A percentile compares a stretch with the other conserved stretches of the same genome.
Evolutionary conservation across 768 basidiomycete species (phyloP).

Genomic region (Rhizopogon sp.): DNA sequence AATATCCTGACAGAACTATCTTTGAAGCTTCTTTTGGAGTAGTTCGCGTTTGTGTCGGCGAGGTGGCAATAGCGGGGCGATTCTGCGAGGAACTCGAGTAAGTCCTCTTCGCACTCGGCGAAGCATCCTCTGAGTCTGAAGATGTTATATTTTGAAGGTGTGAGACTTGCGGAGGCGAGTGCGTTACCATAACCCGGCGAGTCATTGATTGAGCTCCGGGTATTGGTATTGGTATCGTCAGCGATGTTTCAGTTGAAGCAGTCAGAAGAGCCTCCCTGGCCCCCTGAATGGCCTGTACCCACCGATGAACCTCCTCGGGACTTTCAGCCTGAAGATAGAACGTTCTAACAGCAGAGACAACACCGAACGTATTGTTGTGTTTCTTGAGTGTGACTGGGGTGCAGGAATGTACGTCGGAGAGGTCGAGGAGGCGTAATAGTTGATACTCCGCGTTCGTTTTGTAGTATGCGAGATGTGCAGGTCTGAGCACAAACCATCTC

Average conservation of each 20-base stretch:
- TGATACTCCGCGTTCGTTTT: conserved; percentile 94
- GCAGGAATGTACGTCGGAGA: conserved; percentile 86
- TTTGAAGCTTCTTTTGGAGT: conserved; percentile 59
- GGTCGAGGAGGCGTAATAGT: conserved; percentile 81
- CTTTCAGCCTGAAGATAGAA: conserved; percentile 85
- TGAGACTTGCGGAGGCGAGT: conserved; percentile 42
- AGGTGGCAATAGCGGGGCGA: conserved; percentile 33
- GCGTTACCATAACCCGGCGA: conserved; percentile 32
- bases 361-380: conserved; percentile 83
- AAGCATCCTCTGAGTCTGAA: conserved; percentile 75
- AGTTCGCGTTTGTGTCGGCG: conserved; percentile 39
- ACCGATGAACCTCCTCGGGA: conserved; percentile 67
- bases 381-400: conserved; percentile 85
- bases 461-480: conserved; percentile 93
- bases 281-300: conserved; percentile 81
- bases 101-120: conserved; percentile 38
- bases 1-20: conserved; percentile 80
- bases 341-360: conserved; percentile 86
- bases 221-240: conserved; percentile 44
- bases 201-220: conserved; percentile 31
- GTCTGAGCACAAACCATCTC: conserved; percentile 94
- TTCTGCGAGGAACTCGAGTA: conserved; percentile 43
- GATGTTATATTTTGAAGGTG: conserved; percentile 56
- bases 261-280: conserved; percentile 61
- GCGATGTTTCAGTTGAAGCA: conserved; percentile 55